These are phyloP conservation scores for Penicillium sp. DNA, from an alignment of 2,329 filamentous ascomycete genomes.

Conservation along the genomic window DNA sequence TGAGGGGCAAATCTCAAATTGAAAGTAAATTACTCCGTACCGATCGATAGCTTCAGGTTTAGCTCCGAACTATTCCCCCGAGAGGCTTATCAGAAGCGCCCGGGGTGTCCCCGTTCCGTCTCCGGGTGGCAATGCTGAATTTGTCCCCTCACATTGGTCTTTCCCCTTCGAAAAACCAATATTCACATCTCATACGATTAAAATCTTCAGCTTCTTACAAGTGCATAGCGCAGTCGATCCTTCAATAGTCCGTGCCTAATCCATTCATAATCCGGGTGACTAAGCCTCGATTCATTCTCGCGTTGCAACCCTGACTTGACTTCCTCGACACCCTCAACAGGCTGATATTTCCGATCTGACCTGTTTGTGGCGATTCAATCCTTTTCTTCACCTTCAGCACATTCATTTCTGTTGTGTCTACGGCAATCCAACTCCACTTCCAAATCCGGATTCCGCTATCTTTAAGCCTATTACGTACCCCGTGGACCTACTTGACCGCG, in stretches of 20 bases:
- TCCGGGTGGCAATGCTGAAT: slow-evolving; percentile 10
- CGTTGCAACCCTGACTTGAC: neutral
- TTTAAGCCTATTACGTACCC: slow-evolving; percentile 10
- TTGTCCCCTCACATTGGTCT: neutral
- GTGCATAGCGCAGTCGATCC: slow-evolving; percentile 8
- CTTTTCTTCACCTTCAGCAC: slow-evolving; percentile 14
- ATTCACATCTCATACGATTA: neutral
- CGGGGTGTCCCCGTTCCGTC: slow-evolving; percentile 6
- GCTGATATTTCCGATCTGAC: slow-evolving; percentile 11
- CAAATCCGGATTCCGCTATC: neutral
- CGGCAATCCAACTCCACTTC: neutral
- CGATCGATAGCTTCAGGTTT: slow-evolving; percentile 2
- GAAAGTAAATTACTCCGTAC: neutral
- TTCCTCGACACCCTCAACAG: neutral
- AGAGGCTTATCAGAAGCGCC: neutral
- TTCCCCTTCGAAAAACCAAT: neutral
- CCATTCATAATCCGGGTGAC: slow-evolving; percentile 5
- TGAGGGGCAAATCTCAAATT: slow-evolving; percentile 2
- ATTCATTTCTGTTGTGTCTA: slow-evolving; percentile 18
- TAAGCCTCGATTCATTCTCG: slow-evolving; percentile 3
- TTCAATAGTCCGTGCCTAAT: neutral
- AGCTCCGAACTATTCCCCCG: neutral
- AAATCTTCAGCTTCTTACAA: neutral
- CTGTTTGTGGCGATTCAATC: slow-evolving; percentile 11
- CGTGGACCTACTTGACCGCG: slow-evolving; percentile 17